Evolutionary conservation across 139 green algal species (phyloP), one percentile per base, ranked within the genome.

Genomic region (Chlorella ohadii): DNA sequence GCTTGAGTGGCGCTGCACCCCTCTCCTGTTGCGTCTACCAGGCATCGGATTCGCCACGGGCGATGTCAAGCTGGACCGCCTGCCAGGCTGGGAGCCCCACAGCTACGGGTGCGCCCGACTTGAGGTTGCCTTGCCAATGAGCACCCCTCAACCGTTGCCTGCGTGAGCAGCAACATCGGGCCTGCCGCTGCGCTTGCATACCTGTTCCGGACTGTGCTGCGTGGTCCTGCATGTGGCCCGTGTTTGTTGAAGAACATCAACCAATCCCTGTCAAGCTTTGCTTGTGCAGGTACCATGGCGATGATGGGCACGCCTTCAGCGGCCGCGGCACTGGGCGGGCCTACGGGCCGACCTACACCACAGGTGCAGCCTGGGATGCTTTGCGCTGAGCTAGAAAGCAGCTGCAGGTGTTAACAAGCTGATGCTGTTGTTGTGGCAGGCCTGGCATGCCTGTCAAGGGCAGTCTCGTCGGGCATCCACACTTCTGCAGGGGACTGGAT

Each of bases 51-150:
- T 95, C 61, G 90, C 87, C 20, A 81, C 85, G 0, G 71, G 88
- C 0, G 91, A 93, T 16, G 92, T 97, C 1, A 88, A 92, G 33
- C 84, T 95, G 66, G 83, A 89, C 12, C 75, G 93, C 6, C 89
- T 98, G 71, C 95, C 95, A 0, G 95, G 95, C 19, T 98, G 95
- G 95, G 94, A 98, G 72, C 44, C 79, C 0, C 89, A 94, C 83
- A 94, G 89, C 25, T 98, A 97, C 68, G 94, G 94, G 28, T 51
- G 67, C 36, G 44, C 34, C 3, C 33, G 6, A 25, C 33, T 34
- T 3, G 22, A 16, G 63, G 31, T 33, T 27, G 66, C 66, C 31
- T 6, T 31, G 1, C 33, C 31, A 6, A 55, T 55, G 44, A 6
- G 44, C 44, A 16, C 44, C 44, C n/a, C n/a, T n/a, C n/a, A n/a